These are phyloP conservation scores for Boletus coccyginus DNA, from an alignment of 768 basidiomycete genomes.

Conservation along the genomic window DNA sequence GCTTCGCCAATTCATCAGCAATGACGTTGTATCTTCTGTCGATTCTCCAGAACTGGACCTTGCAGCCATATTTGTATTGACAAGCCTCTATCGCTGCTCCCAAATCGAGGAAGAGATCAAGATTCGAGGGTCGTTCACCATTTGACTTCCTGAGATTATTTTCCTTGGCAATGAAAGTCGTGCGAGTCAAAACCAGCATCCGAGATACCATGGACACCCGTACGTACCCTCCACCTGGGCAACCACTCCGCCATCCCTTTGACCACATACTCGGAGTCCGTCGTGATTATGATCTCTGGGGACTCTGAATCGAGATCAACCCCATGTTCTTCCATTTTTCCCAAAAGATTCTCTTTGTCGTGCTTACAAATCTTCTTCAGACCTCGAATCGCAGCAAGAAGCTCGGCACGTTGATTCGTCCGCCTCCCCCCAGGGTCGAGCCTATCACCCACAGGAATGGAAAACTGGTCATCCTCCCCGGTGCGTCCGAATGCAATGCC, in stretches of 20 bases:
- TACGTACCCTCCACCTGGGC: slow-evolving; percentile 29
- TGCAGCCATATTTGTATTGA: background rate
- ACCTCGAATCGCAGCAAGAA: slow-evolving; percentile 29
- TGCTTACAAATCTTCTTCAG: slow-evolving; percentile 2
- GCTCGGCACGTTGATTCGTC: slow-evolving; percentile 34
- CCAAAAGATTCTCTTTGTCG: background rate
- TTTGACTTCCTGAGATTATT: background rate
- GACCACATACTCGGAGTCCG: slow-evolving; percentile 35
- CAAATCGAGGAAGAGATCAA: background rate
- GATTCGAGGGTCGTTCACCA: background rate
- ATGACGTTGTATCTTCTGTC: slow-evolving; percentile 18
- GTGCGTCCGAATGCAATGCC: background rate
- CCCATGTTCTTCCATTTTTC: background rate
- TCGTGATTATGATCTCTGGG: slow-evolving; percentile 19
- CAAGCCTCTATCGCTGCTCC: background rate
- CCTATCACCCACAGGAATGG: slow-evolving; percentile 20
- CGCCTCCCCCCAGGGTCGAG: slow-evolving; percentile 17
- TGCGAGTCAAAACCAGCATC: background rate
- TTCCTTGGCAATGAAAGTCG: background rate
- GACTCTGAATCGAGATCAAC: background rate
- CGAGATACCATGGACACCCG: background rate
- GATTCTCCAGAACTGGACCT: slow-evolving; percentile 27
- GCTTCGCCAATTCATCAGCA: slow-evolving; percentile 22
- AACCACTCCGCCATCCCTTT: slow-evolving; percentile 36
- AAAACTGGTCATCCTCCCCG: slow-evolving; percentile 3